Evolutionary conservation across 2,329 filamentous ascomycete species (phyloP).

Genomic region (Alternaria triticimaculans): DNA sequence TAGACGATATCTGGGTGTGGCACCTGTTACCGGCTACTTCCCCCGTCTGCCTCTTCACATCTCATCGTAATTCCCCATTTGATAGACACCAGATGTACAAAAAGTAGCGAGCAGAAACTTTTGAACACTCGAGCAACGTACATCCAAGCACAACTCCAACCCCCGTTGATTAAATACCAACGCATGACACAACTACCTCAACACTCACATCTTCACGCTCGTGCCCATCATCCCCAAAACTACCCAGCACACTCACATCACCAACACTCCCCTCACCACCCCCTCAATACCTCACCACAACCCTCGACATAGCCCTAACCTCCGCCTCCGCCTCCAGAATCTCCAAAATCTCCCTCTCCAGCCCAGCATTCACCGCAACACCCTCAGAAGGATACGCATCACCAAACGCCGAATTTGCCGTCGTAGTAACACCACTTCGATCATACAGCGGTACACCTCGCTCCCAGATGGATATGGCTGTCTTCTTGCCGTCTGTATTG

Average conservation of each 20-base stretch:
- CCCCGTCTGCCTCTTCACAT: background rate
- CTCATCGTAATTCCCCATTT: background rate
- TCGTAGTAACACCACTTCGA: background rate
- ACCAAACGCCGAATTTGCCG: background rate
- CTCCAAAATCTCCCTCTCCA: background rate
- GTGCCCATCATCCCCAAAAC: background rate
- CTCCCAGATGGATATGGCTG: background rate
- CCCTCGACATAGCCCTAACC: background rate
- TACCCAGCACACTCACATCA: background rate
- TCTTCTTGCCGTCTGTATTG: background rate
- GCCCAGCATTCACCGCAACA: background rate
- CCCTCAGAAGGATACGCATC: background rate
- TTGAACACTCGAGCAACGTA: background rate
- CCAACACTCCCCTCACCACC: background rate
- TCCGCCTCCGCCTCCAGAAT: background rate
- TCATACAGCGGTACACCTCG: background rate
- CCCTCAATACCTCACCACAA: background rate
- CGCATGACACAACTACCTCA: too few relatives aligned
- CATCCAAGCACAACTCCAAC: too few relatives aligned
- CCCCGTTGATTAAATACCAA: too few relatives aligned
- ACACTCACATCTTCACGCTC: too few relatives aligned
- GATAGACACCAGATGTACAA: background rate
- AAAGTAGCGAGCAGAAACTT: background rate
- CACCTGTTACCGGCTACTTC: background rate
- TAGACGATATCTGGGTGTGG: background rate